Conservation (phyloP, 2,329 filamentous ascomycete species). For the Conoideocrella luteorostrata region DNA sequence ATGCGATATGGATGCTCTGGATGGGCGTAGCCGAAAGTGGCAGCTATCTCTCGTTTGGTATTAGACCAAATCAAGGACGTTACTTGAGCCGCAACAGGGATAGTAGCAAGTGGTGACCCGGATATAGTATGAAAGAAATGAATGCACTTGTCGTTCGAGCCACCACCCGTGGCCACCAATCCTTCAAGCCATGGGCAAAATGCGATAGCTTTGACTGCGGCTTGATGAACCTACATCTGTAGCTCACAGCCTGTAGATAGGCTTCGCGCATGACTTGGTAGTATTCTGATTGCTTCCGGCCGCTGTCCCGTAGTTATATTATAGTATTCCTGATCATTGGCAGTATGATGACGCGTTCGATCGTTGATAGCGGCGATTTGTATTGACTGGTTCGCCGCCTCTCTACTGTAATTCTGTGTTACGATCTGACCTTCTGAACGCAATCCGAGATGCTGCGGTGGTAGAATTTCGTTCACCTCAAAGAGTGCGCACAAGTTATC, state of each 20-base stretch:
- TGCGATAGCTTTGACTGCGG: constrained; percentile 92
- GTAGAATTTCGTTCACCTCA: constrained; percentile 55
- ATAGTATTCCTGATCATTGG: not conserved
- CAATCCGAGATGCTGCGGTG: constrained; percentile 7
- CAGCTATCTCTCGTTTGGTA: constrained; percentile 78
- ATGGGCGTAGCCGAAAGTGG: constrained; percentile 89
- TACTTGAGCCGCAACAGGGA: constrained; percentile 88
- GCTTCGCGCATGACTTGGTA: constrained; percentile 34
- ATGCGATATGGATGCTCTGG: constrained; percentile 85
- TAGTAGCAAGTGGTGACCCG: constrained; percentile 78
- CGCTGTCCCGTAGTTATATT: not conserved
- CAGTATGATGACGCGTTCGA: not conserved
- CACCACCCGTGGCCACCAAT: constrained; percentile 83
- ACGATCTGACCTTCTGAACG: not conserved
- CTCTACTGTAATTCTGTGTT: not conserved
- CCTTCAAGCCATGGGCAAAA: constrained; percentile 93
- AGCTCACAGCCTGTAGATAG: constrained; percentile 53
- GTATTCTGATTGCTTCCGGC: not conserved
- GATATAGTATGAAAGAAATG: constrained; percentile 89
- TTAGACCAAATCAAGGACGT: constrained; percentile 88
- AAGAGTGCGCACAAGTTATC: constrained; percentile 87
- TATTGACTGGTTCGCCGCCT: constrained; percentile 13
- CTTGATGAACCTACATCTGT: constrained; percentile 71
- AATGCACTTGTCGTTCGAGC: constrained; percentile 90
- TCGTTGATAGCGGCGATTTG: not conserved